Conservation (phyloP, 805 yeast genomes). For the Saccharomycopsis synnaedendra region DNA sequence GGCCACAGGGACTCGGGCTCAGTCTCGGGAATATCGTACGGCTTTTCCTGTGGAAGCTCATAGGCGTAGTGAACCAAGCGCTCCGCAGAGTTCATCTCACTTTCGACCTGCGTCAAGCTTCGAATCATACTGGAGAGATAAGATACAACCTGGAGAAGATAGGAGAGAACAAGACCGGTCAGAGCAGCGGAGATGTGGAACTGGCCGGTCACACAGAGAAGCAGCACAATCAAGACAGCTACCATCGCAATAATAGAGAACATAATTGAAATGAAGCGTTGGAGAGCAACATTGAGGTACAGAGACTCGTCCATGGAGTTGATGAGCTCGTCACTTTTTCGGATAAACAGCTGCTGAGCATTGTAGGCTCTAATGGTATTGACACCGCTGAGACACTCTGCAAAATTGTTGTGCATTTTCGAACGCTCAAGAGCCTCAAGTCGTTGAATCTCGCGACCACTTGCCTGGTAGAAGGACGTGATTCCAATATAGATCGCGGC, state of each 20-base stretch:
- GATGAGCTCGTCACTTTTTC: conserved; percentile 33
- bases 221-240: conserved; percentile 41
- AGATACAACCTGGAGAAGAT: conserved; percentile 44
- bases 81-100: conserved; percentile 51
- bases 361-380: conserved; percentile 53
- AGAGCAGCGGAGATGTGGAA: conserved; percentile 51
- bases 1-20: conserved; percentile 58
- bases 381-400: conserved; percentile 61
- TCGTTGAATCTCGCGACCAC: conserved; percentile 68
- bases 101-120: conserved; percentile 55
- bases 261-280: conserved; percentile 61
- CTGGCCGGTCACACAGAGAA: conserved; percentile 51
- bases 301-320: conserved; percentile 61
- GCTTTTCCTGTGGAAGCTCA: conserved; percentile 61
- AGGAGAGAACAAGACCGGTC: conserved; percentile 60
- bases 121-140: conserved; percentile 50
- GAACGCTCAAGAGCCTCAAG: conserved; percentile 65
- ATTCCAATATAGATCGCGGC: conserved; percentile 30
- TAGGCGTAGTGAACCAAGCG: conserved; percentile 57
- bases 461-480: conserved; percentile 50
- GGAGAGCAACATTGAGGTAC: conserved; percentile 49
- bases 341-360: conserved; percentile 33
- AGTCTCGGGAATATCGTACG: conserved; percentile 28
- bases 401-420: conserved; percentile 58
- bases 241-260: conserved; percentile 43